phyloP scores from a whole-genome alignment of 768 basidiomycete species.

The Podaxis sp. region DNA sequence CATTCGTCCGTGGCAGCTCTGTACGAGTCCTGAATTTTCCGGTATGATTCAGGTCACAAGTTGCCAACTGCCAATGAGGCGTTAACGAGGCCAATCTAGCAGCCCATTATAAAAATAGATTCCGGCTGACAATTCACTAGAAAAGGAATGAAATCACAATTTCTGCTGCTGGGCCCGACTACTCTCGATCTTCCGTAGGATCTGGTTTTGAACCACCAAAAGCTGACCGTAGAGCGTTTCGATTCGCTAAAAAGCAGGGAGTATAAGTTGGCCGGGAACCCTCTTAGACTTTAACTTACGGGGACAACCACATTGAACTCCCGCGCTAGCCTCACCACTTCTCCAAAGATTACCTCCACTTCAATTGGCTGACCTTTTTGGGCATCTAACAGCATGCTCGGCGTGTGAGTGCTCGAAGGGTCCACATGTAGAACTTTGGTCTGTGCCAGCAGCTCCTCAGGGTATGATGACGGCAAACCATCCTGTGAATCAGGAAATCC shows the following conservation, averaged over 20 bases:
- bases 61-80: background rate
- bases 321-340: constrained; percentile 51
- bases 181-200: constrained; percentile 32
- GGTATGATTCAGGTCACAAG: background rate
- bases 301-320: constrained; percentile 41
- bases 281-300: constrained; percentile 29
- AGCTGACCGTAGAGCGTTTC: constrained; percentile 58
- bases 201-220: constrained; percentile 59
- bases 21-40: too few relatives aligned
- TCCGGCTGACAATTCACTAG: background rate
- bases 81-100: background rate
- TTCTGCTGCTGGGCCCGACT: background rate
- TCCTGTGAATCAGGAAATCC: constrained; percentile 42
- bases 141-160: background rate
- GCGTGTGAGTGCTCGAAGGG: constrained; percentile 42
- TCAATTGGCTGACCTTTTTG: constrained; percentile 55
- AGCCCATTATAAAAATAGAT: background rate
- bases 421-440: constrained; percentile 33
- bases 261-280: background rate
- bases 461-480: constrained; percentile 42
- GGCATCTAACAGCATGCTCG: constrained; percentile 62
- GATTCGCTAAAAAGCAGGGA: constrained; percentile 37
- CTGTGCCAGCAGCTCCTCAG: constrained; percentile 31
- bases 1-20: background rate
- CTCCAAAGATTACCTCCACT: constrained; percentile 62